Evolutionary conservation across 2,329 filamentous ascomycete genomes (phyloP).

Genomic region (Ciborinia camelliae): DNA sequence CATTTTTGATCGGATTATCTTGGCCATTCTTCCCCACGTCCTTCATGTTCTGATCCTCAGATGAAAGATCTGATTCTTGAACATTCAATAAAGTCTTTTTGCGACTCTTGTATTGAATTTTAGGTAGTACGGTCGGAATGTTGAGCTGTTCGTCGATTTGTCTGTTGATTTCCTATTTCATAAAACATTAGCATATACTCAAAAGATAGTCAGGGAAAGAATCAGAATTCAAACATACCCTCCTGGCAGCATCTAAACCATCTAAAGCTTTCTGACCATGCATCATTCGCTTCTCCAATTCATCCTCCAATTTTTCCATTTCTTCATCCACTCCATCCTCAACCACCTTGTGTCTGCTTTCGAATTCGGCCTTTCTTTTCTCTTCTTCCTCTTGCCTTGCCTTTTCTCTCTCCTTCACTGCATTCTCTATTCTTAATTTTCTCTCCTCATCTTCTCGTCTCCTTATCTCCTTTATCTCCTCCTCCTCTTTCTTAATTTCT

Average conservation of each 20-base stretch:
- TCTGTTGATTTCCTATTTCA: slow-evolving; percentile 31
- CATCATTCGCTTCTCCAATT: slow-evolving; percentile 31
- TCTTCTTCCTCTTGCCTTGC: slow-evolving; percentile 28
- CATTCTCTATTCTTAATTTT: slow-evolving; percentile 19
- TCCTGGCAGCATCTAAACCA: slow-evolving; percentile 31
- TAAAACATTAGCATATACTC: slow-evolving; percentile 1
- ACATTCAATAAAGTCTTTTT: slow-evolving; percentile 21
- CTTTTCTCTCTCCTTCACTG: slow-evolving; percentile 20
- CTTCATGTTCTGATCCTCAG: background rate
- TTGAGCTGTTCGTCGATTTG: slow-evolving; percentile 33
- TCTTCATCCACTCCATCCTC: slow-evolving; percentile 28
- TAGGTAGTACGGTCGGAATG: slow-evolving; percentile 29
- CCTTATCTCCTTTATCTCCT: slow-evolving; percentile 26
- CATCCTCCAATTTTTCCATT: slow-evolving; percentile 32
- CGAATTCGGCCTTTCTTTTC: slow-evolving; percentile 23
- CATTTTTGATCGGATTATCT: background rate
- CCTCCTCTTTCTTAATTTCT: slow-evolving; percentile 24
- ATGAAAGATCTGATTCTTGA: background rate
- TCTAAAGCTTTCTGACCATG: slow-evolving; percentile 29
- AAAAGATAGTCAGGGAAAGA: background rate
- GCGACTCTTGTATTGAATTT: slow-evolving; percentile 29
- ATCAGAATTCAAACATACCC: slow-evolving; percentile 20
- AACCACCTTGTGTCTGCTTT: slow-evolving; percentile 24
- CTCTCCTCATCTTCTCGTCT: slow-evolving; percentile 27
- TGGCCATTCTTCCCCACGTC: background rate